Evolutionary conservation across 2,329 filamentous ascomycete species (phyloP), one percentile per base, ranked within the genome.

Genomic region (Hypoxylon sp.): DNA sequence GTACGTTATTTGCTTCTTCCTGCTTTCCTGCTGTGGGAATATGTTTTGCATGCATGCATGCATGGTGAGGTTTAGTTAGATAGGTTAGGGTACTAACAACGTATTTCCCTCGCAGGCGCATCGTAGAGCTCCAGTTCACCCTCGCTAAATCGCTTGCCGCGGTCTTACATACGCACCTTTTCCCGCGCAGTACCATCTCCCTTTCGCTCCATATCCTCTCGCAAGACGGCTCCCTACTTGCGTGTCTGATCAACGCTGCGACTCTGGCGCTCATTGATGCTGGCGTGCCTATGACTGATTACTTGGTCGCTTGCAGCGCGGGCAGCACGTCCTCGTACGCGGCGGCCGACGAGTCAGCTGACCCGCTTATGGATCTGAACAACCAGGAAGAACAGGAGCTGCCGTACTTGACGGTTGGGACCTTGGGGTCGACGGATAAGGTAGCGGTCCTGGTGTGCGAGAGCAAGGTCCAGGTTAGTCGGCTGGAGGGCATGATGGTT

Each of bases 261-360:
- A 97, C 95, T 0, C 88, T 99, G 11, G 96, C 96, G 0, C 88
- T 98, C 22, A 91, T 98, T 69, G 96, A 99, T 78, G 96, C 96
- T 0, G 96, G 96, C 58, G 91, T 99, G 19, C 96, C 96, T 24
- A 98, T 98, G 94, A 90, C 90, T 2, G 94, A 97, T 78, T 97
- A 98, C 78, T 88, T 98, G 2, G 90, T 91, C 22, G 94, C 94
- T 5, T 97, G 93, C 81, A 97, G 94, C 0, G 92, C 94, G 0
- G 96, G 94, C 3, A 92, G 91, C 13, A 93, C 92, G 0, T 90
- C 90, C 0, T 87, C 89, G 0, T 88, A 91, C 72, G 84, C 87
- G 0, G 84, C 85, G 1, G 88, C 88, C 62, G 90, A 92, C 75
- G 91, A 92, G 66, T 79, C 78, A 2, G 91, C 92, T 10, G 93